A percentile compares a stretch with the other conserved stretches of the same genome.
Conservation (phyloP, 140 eudicot species). For the Ambrosia hybrid region DNA sequence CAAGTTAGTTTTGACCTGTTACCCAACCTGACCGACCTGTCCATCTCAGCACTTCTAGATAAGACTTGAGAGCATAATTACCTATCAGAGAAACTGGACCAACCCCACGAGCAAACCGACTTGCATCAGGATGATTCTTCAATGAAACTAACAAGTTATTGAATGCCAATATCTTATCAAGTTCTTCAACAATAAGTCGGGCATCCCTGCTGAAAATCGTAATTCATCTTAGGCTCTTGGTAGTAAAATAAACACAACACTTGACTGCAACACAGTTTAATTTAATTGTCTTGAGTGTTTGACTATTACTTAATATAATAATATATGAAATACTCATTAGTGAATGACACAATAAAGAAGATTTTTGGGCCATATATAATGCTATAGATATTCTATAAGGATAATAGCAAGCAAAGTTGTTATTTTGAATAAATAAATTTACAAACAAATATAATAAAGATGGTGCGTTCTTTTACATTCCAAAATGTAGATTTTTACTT, state of each 20-base stretch:
- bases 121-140: conserved; percentile 81
- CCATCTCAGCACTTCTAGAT: conserved; percentile 9
- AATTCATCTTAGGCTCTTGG: conserved; percentile 22
- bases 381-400: not conserved
- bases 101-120: conserved; percentile 83
- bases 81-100: conserved; percentile 82
- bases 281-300: not conserved
- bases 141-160: conserved; percentile 62
- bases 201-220: conserved; percentile 44
- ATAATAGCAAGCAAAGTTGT: conserved; percentile 2
- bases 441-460: not conserved
- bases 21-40: not conserved
- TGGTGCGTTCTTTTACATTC: not conserved
- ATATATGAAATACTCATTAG: conserved; percentile 1
- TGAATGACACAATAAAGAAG: not conserved
- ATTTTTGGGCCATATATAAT: not conserved
- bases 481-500: not conserved
- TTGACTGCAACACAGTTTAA: conserved; percentile 4
- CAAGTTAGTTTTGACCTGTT: too few relatives aligned
- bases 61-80: conserved; percentile 28
- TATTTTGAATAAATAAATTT: not conserved
- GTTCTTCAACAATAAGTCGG: conserved; percentile 65
- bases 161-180: conserved; percentile 73
- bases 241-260: conserved; percentile 16
- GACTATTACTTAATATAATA: conserved; percentile 13